Percentiles rank a stretch among this genome's conserved stretches.
These are phyloP conservation scores for Spatholobus suberectus DNA, from an alignment of 306 rosid genomes.

Conservation along the genomic window DNA sequence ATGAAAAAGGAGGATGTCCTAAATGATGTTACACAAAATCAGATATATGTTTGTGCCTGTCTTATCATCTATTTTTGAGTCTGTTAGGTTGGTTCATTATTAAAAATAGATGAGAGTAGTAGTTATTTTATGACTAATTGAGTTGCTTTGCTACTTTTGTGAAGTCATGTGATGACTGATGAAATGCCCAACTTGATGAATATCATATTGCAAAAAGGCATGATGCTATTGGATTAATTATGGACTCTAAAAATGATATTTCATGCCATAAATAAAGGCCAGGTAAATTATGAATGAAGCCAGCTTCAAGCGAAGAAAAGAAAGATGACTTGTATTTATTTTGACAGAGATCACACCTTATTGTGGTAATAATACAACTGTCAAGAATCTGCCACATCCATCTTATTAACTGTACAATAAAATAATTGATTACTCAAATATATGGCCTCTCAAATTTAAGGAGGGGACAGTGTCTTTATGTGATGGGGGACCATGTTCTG, in stretches of 20 bases:
- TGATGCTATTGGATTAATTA: neutral
- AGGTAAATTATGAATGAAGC: neutral
- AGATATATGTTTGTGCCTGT: neutral
- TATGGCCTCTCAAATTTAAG: neutral
- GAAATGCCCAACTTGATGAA: neutral
- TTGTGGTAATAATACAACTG: neutral
- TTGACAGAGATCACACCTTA: neutral
- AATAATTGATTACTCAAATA: neutral
- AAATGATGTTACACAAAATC: conserved; percentile 18
- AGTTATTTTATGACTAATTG: neutral
- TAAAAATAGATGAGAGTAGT: neutral
- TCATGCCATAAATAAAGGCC: neutral
- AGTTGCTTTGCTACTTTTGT: conserved; percentile 16
- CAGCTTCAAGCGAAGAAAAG: neutral
- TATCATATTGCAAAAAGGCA: neutral
- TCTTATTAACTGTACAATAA: neutral
- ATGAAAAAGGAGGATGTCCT: neutral
- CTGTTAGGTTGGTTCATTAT: neutral
- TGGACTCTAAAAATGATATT: neutral
- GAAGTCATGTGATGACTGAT: conserved; percentile 2
- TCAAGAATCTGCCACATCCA: neutral
- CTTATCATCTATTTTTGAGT: neutral
- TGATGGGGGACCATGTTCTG: conserved; percentile 11
- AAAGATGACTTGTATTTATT: neutral
- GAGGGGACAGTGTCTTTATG: conserved; percentile 3